Evolutionary conservation across 2,329 filamentous ascomycete genomes (phyloP).

Genomic region (Aspergillus costaricaensis): DNA sequence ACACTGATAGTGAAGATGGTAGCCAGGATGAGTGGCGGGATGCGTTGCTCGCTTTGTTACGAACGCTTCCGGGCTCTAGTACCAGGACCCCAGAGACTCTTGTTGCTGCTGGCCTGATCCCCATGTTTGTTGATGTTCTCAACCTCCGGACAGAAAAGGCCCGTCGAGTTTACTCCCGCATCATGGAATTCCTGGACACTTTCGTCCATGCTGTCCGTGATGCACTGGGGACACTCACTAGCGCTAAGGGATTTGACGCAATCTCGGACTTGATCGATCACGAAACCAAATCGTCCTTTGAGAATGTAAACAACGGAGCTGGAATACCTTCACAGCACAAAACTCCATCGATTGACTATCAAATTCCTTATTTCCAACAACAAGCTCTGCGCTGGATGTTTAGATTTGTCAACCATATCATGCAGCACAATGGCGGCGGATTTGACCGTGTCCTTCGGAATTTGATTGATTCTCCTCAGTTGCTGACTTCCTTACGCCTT

Average conservation of each 20-base stretch:
- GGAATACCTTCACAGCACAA: slow-evolving; percentile 72
- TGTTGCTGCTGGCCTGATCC: slow-evolving; percentile 84
- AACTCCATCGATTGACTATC: slow-evolving; percentile 85
- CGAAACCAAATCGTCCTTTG: slow-evolving; percentile 71
- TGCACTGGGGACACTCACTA: slow-evolving; percentile 80
- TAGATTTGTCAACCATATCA: slow-evolving; percentile 95
- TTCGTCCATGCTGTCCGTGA: slow-evolving; percentile 83
- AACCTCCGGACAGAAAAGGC: slow-evolving; percentile 79
- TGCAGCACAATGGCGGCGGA: slow-evolving; percentile 77
- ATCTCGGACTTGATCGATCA: slow-evolving; percentile 83
- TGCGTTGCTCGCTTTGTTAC: slow-evolving; percentile 81
- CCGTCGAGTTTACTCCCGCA: slow-evolving; percentile 77
- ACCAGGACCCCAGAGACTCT: slow-evolving; percentile 78
- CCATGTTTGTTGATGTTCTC: slow-evolving; percentile 85
- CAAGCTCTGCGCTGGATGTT: slow-evolving; percentile 91
- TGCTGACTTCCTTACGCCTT: slow-evolving; percentile 74
- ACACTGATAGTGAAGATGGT: slow-evolving; percentile 60
- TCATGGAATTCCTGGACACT: slow-evolving; percentile 84
- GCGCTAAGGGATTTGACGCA: slow-evolving; percentile 80
- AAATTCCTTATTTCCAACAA: slow-evolving; percentile 89
- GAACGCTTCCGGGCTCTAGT: slow-evolving; percentile 72
- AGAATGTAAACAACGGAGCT: slow-evolving; percentile 65
- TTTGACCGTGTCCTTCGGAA: slow-evolving; percentile 90
- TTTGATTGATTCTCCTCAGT: slow-evolving; percentile 85
- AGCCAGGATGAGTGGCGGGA: slow-evolving; percentile 86